Percentiles rank a stretch among this genome's conserved stretches.
These are phyloP conservation scores for Colletotrichum brevisporum DNA, from an alignment of 2,329 filamentous ascomycete genomes.

Conservation along the genomic window DNA sequence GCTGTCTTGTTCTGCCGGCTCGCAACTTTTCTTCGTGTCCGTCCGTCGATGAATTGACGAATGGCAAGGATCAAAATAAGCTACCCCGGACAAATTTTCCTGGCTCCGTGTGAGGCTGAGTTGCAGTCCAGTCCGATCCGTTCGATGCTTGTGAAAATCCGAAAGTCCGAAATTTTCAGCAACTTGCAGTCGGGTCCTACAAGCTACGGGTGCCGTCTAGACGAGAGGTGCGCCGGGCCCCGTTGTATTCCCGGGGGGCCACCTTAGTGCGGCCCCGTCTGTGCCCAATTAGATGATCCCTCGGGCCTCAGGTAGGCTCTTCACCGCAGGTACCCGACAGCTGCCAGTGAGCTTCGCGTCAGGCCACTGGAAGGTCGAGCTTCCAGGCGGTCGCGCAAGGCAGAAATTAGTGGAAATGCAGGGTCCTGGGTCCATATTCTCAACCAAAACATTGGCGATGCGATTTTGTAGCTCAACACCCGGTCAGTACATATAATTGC, in stretches of 20 bases:
- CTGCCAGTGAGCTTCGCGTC: conserved; percentile 11
- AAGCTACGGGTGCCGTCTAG: conserved; percentile 17
- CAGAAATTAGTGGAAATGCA: conserved; percentile 38
- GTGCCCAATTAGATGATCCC: too few species aligned
- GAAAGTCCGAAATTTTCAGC: conserved; percentile 37
- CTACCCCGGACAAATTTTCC: conserved; percentile 4
- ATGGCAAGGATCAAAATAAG: conserved; percentile 1
- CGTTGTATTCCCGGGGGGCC: conserved; percentile 17
- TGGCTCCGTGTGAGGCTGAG: conserved; percentile 24
- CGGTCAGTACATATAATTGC: conserved; percentile 9
- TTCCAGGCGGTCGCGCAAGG: conserved; percentile 39
- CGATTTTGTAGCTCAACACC: conserved; percentile 25
- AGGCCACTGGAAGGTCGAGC: conserved; percentile 34
- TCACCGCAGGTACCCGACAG: too few species aligned
- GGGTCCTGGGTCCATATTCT: conserved; percentile 35
- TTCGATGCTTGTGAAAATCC: conserved; percentile 35
- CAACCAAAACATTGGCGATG: conserved; percentile 40
- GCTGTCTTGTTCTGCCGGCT: background rate
- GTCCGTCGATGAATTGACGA: conserved; percentile 1
- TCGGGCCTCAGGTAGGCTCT: too few species aligned
- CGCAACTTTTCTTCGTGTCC: conserved; percentile 9
- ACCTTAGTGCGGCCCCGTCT: too few species aligned
- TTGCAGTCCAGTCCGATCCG: conserved; percentile 15
- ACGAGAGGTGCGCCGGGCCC: conserved; percentile 32
- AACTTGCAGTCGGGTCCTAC: conserved; percentile 8